Evolutionary conservation across 139 green algal genomes (phyloP), one percentile per base, ranked within the genome.

Genomic region (Auxenochlorella protothecoides): DNA sequence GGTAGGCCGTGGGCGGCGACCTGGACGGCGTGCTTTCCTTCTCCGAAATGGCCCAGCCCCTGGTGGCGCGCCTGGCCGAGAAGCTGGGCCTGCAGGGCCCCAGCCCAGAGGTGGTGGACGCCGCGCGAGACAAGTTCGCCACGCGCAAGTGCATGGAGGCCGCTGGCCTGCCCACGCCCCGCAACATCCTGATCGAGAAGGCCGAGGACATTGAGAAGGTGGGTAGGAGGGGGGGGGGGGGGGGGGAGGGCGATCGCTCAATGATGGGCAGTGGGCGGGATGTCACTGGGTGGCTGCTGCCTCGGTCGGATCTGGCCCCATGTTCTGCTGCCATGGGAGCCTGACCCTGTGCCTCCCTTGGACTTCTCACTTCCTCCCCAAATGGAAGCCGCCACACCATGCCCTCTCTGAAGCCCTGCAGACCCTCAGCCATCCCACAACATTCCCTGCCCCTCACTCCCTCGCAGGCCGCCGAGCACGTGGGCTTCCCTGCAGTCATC

Each of bases 1-100:
- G 27, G 27, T 44, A 62, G 57, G 9, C 9, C 57, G 79, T 83
- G 10, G 57, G 91, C 2, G 88, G 86, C 9, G 78, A 87, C 51
- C 59, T 95, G 59, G 88, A 95, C 74, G 90, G 89, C 62, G 74
- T 96, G 12, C 80, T 76, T 75, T 92, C 85, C 63, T 96, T 95
- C 72, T 93, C 85, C 64, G 90, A 96, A 75, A 83, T 95, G 71
- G 89, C 90, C 3, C 83, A 92, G 73, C 88, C 90, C 8, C 80
- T 96, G 64, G 87, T 91, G 27, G 59, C 79, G 2, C 82, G 89
- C 57, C 82, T 96, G 64, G 78, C 87, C 60, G 89, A 94, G 79
- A 66, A 75, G 54, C 75, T 95, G 14, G 89, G 88, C 3, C 79
- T 95, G 71, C 89, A 87, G 1, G 72, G 73, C 16, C 85, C 87